These are phyloP conservation scores for Tylopilus vinaceipallidus DNA, from an alignment of 768 basidiomycete genomes.

Conservation along the genomic window DNA sequence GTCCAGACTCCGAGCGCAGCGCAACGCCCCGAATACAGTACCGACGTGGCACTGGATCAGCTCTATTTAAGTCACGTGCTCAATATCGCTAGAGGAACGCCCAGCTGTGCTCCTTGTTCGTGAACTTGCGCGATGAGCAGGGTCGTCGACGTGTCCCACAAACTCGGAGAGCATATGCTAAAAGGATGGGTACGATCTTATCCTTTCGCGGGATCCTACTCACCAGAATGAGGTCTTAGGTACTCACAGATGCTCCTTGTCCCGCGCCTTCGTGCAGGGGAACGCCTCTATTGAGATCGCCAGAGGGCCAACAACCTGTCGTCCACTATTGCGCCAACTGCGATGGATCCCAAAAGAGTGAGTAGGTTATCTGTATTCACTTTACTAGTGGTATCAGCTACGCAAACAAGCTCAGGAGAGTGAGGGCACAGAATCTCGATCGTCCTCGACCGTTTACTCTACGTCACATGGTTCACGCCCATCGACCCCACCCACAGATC, in stretches of 20 bases:
- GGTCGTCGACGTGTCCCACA: constrained; percentile 55
- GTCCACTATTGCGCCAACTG: constrained; percentile 65
- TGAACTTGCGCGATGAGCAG: constrained; percentile 41
- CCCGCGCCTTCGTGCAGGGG: constrained; percentile 48
- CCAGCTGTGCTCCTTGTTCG: too few relatives aligned
- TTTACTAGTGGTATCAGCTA: constrained; percentile 3
- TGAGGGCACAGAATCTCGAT: constrained; percentile 30
- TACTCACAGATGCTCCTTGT: constrained; percentile 67
- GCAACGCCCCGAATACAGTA: constrained; percentile 4
- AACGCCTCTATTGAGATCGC: constrained; percentile 76
- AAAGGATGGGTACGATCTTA: constrained; percentile 62
- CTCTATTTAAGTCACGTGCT: constrained; percentile 19
- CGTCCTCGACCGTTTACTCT: constrained; percentile 43
- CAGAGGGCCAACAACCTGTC: constrained; percentile 44
- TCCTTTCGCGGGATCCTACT: neutral
- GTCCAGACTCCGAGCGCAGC: constrained; percentile 2
- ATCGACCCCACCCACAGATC: constrained; percentile 78
- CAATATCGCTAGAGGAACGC: neutral
- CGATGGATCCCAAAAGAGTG: constrained; percentile 39
- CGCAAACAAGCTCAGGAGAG: constrained; percentile 13
- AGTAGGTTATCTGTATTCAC: constrained; percentile 13
- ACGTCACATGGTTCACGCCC: constrained; percentile 55
- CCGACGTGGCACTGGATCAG: constrained; percentile 23
- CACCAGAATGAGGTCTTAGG: constrained; percentile 33
- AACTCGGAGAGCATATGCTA: constrained; percentile 69